Evolutionary conservation across 1,284 basidiomycete genomes (phyloP), one percentile per base, ranked within the genome.

Genomic region (Rhodotorula sp.): DNA sequence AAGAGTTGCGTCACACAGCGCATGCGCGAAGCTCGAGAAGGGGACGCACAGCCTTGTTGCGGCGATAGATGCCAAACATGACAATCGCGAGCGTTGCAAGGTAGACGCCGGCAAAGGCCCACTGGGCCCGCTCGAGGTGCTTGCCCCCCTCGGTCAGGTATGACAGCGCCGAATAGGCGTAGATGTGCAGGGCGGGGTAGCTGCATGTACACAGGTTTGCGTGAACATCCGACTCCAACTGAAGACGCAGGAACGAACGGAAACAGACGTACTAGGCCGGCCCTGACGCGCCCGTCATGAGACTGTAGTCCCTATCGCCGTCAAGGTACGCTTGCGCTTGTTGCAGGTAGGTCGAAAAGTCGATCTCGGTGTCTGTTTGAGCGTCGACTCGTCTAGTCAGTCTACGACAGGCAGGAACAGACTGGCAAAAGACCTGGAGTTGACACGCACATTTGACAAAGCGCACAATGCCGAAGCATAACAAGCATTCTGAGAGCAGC

Each of bases 291-390:
- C 96, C 96, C 70, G 86, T 85, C 70, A 99, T 90, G 68, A 86
- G 83, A n/a, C 87, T 84, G 80, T 99, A 99, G 80, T 95, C 88
- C 44, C 90, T 85, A 81, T 97, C 90, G 52, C 96, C 96, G 58
- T 88, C 86, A 58, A 91, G 79, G 81, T 91, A 95, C 61, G 91
- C 81, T 65, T 89, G 85, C 3, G 91, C 87, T 73, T 99, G 97
- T 70, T 90, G 85, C 87, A 95, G 90, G 79, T 97, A 97, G 0
- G 94, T 96, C 80, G 88, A 86, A 87, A 91, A 99, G 83, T 99
- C 97, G 79, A 99, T 99, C 82, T 99, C 96, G n/a, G 97, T 99
- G 83, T 95, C 93, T 96, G 58, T n/a, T 14, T 19, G 23, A 3
- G 41, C 19, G 45, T 9, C 34, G 3, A 25, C 23, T 34, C n/a